A percentile compares a stretch with the other conserved stretches of the same genome.
phyloP scores from a whole-genome alignment of 768 basidiomycete genomes.

The Dacryopinax spathularia region DNA sequence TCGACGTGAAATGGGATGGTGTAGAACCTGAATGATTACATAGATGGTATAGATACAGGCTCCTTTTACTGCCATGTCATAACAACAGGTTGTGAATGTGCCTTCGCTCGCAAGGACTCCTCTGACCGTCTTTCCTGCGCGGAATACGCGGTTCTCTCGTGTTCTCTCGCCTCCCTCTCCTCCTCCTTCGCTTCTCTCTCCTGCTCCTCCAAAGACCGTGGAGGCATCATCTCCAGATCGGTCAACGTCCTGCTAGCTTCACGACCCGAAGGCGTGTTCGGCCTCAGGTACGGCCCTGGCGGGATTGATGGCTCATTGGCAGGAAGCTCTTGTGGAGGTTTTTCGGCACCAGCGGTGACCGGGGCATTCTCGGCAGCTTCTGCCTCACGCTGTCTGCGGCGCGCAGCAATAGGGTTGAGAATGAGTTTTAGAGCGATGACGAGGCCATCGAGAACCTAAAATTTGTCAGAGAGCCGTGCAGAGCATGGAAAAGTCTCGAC shows the following conservation, averaged over 20 bases:
- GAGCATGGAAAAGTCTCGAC: slow-evolving; percentile 15
- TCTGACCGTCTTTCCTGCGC: no score
- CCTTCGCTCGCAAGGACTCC: no score
- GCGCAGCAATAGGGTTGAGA: slow-evolving; percentile 45
- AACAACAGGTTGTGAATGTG: no score
- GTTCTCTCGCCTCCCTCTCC: neutral
- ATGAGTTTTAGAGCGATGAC: slow-evolving; percentile 48
- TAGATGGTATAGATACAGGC: no score
- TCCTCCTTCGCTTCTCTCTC: neutral
- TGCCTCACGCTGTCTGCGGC: slow-evolving; percentile 20
- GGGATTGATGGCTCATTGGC: no score
- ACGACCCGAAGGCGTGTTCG: no score
- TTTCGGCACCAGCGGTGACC: neutral
- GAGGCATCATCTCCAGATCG: neutral
- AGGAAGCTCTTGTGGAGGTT: no score
- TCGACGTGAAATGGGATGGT: no score
- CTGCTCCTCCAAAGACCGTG: neutral
- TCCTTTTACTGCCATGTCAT: no score
- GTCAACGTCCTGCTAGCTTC: neutral
- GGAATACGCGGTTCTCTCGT: neutral
- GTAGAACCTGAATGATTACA: no score
- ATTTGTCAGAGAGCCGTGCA: slow-evolving; percentile 3
- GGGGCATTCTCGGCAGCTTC: neutral
- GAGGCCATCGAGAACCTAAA: slow-evolving; percentile 46
- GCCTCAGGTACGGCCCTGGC: no score